Base-by-base conservation (phyloP, 2,329 filamentous ascomycete species). In the Didymella exigua region DNA sequence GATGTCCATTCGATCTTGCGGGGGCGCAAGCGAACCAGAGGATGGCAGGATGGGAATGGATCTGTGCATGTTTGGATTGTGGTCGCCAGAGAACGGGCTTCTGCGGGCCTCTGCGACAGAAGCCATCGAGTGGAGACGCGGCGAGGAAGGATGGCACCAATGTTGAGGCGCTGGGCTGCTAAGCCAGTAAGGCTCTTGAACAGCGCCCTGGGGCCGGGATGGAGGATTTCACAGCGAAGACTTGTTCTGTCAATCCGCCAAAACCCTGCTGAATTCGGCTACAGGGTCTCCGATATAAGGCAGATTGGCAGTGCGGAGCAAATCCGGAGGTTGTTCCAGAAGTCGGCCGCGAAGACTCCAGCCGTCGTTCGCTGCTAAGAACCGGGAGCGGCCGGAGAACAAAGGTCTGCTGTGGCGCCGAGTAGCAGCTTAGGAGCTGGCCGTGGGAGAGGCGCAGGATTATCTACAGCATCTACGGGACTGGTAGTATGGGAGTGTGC, bases 1-100 rank as follows among this genome's bases (percentile, higher is more conserved):
- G 47, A 82, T 75, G 54, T 85, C 82, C 82, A 85, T 86, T 50
- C 80, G 77, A 58, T 83, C 82, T 49, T 75, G 77, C 52, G 76
- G 77, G 27, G 78, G 75, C 56, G 76, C 72, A 43, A 76, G 75
- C 41, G 77, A 76, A 41, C 77, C 71, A 30, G 79, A 78, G 16
- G 80, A 81, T 16, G 79, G 77, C 45, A 82, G 77, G 55, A 84
- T 78, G 44, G 82, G 79, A 41, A 84, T 79, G 41, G 79, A 79
- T 68, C 80, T 79, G 68, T 80, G 78, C 60, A 79, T 77, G 52
- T 76, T 72, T 42, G 71, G 67, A 72, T 73, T 65, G 72, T 75
- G 72, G 49, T 76, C 73, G 67, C 72, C 72, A 56, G 78, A 67
- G 61, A 82, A 81, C 36, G 78, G 76, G 61, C 76, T 81, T 67